Evolutionary conservation across 345 rosid genomes (phyloP).

Genomic region (Cardiospermum halicacabum): DNA sequence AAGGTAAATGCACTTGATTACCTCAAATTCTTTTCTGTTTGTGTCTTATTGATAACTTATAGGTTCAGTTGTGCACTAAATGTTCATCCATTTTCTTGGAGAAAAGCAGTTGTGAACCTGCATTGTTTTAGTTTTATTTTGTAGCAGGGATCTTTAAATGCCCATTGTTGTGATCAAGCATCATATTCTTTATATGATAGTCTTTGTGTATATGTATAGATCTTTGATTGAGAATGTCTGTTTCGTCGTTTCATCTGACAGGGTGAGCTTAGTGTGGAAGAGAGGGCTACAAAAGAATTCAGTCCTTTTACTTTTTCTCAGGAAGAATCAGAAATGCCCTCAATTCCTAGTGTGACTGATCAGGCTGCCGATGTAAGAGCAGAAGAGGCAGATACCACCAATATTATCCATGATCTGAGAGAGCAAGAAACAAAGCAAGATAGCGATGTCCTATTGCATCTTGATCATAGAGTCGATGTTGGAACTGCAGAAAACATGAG

Average conservation of each 20-base stretch:
- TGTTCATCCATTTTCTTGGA: not conserved
- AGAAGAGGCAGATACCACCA: constrained; percentile 29
- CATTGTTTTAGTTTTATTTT: not conserved
- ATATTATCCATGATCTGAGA: constrained; percentile 21
- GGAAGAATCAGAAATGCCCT: constrained; percentile 17
- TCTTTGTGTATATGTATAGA: not conserved
- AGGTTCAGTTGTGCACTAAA: not conserved
- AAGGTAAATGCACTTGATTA: constrained; percentile 35
- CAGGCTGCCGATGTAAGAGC: constrained; percentile 30
- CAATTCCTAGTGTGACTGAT: constrained; percentile 17
- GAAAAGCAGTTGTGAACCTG: not conserved
- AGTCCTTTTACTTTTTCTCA: constrained; percentile 15
- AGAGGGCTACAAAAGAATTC: constrained; percentile 12
- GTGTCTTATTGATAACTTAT: not conserved
- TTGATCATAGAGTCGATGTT: constrained; percentile 18
- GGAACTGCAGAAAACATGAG: constrained; percentile 27
- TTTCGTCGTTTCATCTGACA: constrained; percentile 20
- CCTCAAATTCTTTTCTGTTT: not conserved
- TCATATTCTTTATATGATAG: no score
- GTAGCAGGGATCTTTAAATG: not conserved
- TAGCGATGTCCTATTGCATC: constrained; percentile 23
- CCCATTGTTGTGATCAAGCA: not conserved
- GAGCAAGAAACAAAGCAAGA: constrained; percentile 25
- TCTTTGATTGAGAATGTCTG: constrained; percentile 6
- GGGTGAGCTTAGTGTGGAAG: constrained; percentile 26